Conservation (phyloP, 2,329 filamentous ascomycete genomes). For the Diaporthe humulicola region DNA sequence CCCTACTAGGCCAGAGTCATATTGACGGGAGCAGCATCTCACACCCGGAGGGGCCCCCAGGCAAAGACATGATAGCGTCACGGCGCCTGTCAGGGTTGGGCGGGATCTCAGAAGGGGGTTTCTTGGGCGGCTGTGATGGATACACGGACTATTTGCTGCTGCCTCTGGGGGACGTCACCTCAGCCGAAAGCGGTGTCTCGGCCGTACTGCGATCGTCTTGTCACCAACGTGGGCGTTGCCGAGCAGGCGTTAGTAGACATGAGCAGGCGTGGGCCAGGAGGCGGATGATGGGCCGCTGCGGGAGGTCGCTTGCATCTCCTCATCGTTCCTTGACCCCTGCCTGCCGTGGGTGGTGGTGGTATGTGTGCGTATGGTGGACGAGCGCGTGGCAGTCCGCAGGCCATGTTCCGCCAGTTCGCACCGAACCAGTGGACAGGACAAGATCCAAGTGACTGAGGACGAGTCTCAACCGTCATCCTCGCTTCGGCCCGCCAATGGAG, state of each 20-base stretch:
- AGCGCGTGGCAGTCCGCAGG: constrained; percentile 13
- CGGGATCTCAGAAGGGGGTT: not conserved
- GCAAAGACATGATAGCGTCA: constrained; percentile 27
- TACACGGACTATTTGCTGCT: constrained; percentile 18
- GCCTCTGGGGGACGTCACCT: constrained; percentile 5
- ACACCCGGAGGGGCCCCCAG: not conserved
- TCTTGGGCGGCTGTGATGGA: not conserved
- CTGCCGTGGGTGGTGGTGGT: not conserved
- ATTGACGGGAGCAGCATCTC: constrained; percentile 33
- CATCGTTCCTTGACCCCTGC: not conserved
- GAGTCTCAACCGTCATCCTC: constrained; percentile 16
- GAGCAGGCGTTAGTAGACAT: not conserved
- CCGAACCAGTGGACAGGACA: constrained; percentile 13
- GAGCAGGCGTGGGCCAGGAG: not conserved
- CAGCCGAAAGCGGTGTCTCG: constrained; percentile 36
- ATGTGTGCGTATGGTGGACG: not conserved
- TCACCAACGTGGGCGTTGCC: constrained; percentile 21
- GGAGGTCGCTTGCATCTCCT: constrained; percentile 6
- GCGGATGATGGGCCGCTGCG: constrained; percentile 23
- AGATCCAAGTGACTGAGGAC: not conserved
- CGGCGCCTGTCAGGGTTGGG: constrained; percentile 13
- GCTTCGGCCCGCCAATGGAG: constrained; percentile 23
- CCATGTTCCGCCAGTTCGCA: not conserved
- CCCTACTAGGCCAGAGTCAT: constrained; percentile 37
- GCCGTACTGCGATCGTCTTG: constrained; percentile 33